Evolutionary conservation across 768 basidiomycete species (phyloP), one percentile per base, ranked within the genome.

Genomic region (Dioszegia aurantiaca): DNA sequence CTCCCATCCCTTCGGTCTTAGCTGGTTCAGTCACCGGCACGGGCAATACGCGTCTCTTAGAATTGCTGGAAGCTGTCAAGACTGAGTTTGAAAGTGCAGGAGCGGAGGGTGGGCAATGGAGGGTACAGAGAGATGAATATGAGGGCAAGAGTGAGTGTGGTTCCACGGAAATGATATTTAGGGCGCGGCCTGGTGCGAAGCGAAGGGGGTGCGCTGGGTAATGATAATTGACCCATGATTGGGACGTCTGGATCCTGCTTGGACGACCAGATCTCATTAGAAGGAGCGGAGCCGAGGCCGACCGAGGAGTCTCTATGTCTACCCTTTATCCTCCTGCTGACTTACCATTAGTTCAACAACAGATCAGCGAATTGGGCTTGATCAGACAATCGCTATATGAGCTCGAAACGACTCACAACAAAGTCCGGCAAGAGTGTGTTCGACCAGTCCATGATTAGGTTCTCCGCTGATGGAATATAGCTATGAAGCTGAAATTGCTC

Each of bases 341-440:
- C 33, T 14, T 33, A 55, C 55, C 1, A 41, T 10, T 63, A 80
- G 79, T 79, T 52, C 70, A 77, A 52, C 65, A 67, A 26, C 94
- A 98, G 77, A 86, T 97, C 61, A 87, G 85, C 74, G 94, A 98
- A 74, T 80, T 97, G 55, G 88, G 87, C 65, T 85, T 87, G 71
- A 91, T 99, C 69, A 84, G 91, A 33, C 87, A 90, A 69, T 85
- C 88, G 1, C 81, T 97, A 11, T 93, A 92, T 72, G 91, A 97
- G 64, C 85, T 99, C 55, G 94, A 99, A 74, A 79, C 85, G 0
- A 87, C 88, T 61, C 91, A 98, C 65, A 82, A 82, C 61, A 90
- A 92, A 80, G 85, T 90, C 52, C 83, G 90, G 31, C 84, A 87
- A 60, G 85, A 87, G 70, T 77, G 33, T 56, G 77, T 67, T 1